Evolutionary conservation across 768 basidiomycete genomes (phyloP), one percentile per base, ranked within the genome.

Genomic region (Lentinula aciculospora): DNA sequence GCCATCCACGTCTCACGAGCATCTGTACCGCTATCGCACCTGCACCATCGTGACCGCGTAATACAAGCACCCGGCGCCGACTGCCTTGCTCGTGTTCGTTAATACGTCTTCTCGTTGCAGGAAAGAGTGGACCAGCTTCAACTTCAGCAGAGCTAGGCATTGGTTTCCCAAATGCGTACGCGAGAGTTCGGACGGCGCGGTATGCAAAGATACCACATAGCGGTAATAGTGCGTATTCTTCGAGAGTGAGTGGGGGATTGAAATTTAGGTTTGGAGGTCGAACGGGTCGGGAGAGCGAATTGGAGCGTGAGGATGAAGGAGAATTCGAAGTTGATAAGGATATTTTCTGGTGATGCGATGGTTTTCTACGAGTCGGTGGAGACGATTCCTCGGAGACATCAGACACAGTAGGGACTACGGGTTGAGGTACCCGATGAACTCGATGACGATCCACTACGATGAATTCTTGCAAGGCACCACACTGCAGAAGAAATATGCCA

Each of bases 401-500:
- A 9, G 64, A 61, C 6, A 61, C 61, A 23, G 66, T 69, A 53
- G 74, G 74, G 64, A 69, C 72, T 15, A 75, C 72, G 29, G 86
- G 86, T 62, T 86, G 79, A 0, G 92, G 89, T 8, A 88, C 81
- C 15, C 88, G 80, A 60, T 86, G 82, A 1, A 95, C 71, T 13
- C 89, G 82, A 65, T 86, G 88, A 28, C 89, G 83, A 66, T 96
- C 92, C 23, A 87, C 80, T 25, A 91, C 76, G 59, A 96, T 82
- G 73, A 92, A 96, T 71, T 97, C 92, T n/a, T 91, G 80, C 21
- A 96, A 78, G 5, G 90, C 90, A 49, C 94, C 94, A 62, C 83
- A 86, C 91, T 94, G 62, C 21, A 17, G 36, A 50, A 39, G 59
- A 47, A 50, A 13, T 17, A 39, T 21, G 58, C 46, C 40, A 54